Evolutionary conservation across 192 early-diverging fungal genomes (phyloP), one percentile per base, ranked within the genome.

Genomic region (Backusella tarrabulga): DNA sequence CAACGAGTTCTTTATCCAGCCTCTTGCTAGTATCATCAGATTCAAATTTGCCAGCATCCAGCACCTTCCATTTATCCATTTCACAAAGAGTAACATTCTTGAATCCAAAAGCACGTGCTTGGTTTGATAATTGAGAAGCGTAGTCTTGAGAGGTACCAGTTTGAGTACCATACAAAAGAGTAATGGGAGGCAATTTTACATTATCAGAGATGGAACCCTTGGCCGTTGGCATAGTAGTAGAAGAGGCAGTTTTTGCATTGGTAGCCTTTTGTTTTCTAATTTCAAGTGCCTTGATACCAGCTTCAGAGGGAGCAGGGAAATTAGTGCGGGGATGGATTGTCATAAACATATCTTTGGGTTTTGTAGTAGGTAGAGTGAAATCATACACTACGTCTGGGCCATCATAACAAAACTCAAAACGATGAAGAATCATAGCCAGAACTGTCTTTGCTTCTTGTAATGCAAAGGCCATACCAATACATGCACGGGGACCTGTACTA

Each of bases 381-480:
- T 86, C 81, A 63, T 72, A 78, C 12, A n/a, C 12, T 3, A 77
- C 44, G 15, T 85, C 77, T 38, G 72, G 42, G 52, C 72, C 71
- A 32, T 78, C 41, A 42, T 73, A 76, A 3, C 34, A 35, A 66
- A 89, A 85, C 12, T 81, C 54, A 74, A 86, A 91, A 17, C 73
- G 74, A 21, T 78, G 73, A 29, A 91, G 72, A 34, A 88, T 41
- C 72, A 81, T 84, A 34, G 86, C 85, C 42, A 89, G 54, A 1
- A 85, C 85, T 9, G 87, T 82, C 26, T 84, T 87, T 9, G 83
- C 85, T 72, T 91, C 90, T 77, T 86, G 82, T 68, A 91, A 40
- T 12, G 90, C 88, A 82, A 91, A 88, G 32, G 29, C 63, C 77
- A 74, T 82, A 21, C 82, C 82, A 67, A 83, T 83, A 72, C 82